phyloP scores from a whole-genome alignment of 129 eudicot species.

The Rutidosis leptorrhynchoides region DNA sequence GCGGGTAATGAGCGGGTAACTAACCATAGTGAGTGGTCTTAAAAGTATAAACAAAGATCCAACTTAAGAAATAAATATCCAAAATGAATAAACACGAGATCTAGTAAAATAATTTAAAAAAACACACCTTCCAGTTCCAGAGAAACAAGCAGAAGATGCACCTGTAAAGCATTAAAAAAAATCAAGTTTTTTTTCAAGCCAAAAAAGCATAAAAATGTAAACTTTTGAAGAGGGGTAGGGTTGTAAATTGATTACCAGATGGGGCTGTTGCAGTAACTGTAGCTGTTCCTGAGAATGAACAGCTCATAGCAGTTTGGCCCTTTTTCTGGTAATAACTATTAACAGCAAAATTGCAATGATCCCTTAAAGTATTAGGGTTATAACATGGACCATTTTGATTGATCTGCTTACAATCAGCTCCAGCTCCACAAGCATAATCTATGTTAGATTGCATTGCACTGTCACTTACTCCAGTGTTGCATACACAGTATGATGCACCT shows the following conservation, averaged over 20 bases:
- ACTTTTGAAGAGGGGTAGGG: conserved; percentile 22
- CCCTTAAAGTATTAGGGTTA: conserved; percentile 60
- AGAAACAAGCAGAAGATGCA: conserved; percentile 47
- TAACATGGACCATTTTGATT: conserved; percentile 57
- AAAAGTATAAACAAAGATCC: conserved; percentile 15
- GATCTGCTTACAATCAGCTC: conserved; percentile 70
- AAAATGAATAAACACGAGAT: conserved; percentile 20
- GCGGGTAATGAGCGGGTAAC: too few species aligned
- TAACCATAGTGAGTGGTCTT: too few species aligned
- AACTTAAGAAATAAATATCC: not conserved
- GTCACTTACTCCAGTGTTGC: conserved; percentile 55
- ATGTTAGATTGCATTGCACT: conserved; percentile 47
- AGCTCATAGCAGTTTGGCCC: conserved; percentile 38
- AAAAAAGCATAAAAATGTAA: conserved; percentile 4
- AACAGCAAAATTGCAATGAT: conserved; percentile 76
- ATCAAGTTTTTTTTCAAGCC: not conserved
- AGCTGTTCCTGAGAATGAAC: conserved; percentile 58
- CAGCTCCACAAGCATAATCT: conserved; percentile 84
- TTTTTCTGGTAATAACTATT: conserved; percentile 68
- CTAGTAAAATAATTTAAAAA: conserved; percentile 21
- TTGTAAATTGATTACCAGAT: conserved; percentile 30
- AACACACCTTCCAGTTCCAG: conserved; percentile 54
- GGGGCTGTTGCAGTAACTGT: conserved; percentile 32
- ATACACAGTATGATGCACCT: conserved; percentile 70
- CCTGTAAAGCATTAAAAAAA: conserved; percentile 34